A percentile compares a stretch with the other conserved stretches of the same genome.
These are phyloP conservation scores for Rhodofomes roseus DNA, from an alignment of 1,284 basidiomycete genomes.

Conservation along the genomic window DNA sequence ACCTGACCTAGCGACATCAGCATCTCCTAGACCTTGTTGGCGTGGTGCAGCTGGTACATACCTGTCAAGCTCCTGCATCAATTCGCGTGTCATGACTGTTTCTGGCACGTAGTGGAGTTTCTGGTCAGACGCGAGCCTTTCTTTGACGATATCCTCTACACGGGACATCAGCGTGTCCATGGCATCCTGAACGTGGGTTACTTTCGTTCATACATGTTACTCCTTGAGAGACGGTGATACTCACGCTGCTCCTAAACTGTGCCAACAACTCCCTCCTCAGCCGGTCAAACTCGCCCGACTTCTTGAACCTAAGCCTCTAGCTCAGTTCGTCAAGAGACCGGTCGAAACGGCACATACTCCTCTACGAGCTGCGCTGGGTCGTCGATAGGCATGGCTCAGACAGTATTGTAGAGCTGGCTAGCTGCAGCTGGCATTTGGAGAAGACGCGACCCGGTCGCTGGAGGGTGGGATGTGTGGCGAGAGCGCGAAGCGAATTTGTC, in stretches of 20 bases:
- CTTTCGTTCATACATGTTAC: too few species aligned
- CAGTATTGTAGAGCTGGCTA: neutral
- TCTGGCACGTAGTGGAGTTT: conserved; percentile 51
- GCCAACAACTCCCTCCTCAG: conserved; percentile 61
- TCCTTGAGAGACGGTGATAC: too few species aligned
- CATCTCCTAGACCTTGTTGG: conserved; percentile 8
- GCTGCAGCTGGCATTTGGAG: neutral
- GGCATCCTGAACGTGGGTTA: conserved; percentile 39
- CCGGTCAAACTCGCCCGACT: conserved; percentile 75
- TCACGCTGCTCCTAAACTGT: conserved; percentile 62
- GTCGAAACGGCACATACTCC: conserved; percentile 38
- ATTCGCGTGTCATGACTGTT: conserved; percentile 51
- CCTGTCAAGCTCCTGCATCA: conserved; percentile 73
- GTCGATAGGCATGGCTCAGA: conserved; percentile 36
- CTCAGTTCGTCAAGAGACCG: neutral
- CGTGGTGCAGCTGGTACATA: conserved; percentile 22
- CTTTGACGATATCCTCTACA: conserved; percentile 57
- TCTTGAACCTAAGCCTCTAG: conserved; percentile 57
- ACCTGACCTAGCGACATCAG: conserved; percentile 27
- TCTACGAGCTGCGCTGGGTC: conserved; percentile 57
- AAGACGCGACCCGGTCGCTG: too few species aligned
- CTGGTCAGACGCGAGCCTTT: conserved; percentile 50
- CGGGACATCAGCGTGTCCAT: conserved; percentile 48
- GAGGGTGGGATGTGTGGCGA: too few species aligned
- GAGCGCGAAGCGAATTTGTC: neutral